phyloP scores from a whole-genome alignment of 176 grass and related monocot species.

The Lolium perenne region DNA sequence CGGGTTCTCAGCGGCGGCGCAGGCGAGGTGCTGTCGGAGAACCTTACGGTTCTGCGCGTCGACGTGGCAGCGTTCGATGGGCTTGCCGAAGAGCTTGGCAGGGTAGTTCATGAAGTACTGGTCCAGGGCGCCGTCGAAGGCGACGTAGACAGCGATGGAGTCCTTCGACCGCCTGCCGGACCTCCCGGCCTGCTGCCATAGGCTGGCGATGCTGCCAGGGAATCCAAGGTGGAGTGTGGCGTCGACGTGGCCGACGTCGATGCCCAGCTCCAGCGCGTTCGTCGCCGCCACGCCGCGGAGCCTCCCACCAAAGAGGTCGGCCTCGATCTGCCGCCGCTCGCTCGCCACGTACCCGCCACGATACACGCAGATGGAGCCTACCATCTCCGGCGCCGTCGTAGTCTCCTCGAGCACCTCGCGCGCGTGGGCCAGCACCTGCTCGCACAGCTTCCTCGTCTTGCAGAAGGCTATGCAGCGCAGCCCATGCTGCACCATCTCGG shows the following conservation, averaged over 20 bases:
- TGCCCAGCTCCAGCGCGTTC: conserved; percentile 76
- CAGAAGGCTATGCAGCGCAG: conserved; percentile 86
- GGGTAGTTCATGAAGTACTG: conserved; percentile 43
- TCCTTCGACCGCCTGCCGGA: conserved; percentile 65
- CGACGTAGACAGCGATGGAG: conserved; percentile 16
- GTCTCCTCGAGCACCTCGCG: conserved; percentile 47
- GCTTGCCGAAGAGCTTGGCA: conserved; percentile 66
- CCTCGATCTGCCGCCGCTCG: conserved; percentile 73
- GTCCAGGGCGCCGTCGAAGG: conserved; percentile 1
- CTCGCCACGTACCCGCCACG: conserved; percentile 70
- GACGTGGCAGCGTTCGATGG: conserved; percentile 79
- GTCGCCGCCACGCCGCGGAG: conserved; percentile 73
- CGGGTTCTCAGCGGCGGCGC: conserved; percentile 63
- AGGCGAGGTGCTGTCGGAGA: conserved; percentile 69
- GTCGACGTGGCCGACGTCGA: conserved; percentile 77
- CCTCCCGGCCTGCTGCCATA: conserved; percentile 82
- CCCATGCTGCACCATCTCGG: conserved; percentile 83
- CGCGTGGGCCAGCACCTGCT: conserved; percentile 44
- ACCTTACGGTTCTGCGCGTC: conserved; percentile 67
- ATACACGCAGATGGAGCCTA: conserved; percentile 61
- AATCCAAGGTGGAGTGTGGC: conserved; percentile 82
- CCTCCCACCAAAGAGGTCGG: conserved; percentile 60
- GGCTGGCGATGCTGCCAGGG: conserved; percentile 69
- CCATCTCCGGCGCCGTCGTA: conserved; percentile 25
- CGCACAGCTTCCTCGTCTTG: conserved; percentile 75